Conservation (phyloP, 2,329 filamentous ascomycete genomes). For the Xylaria hypoxylon region DNA sequence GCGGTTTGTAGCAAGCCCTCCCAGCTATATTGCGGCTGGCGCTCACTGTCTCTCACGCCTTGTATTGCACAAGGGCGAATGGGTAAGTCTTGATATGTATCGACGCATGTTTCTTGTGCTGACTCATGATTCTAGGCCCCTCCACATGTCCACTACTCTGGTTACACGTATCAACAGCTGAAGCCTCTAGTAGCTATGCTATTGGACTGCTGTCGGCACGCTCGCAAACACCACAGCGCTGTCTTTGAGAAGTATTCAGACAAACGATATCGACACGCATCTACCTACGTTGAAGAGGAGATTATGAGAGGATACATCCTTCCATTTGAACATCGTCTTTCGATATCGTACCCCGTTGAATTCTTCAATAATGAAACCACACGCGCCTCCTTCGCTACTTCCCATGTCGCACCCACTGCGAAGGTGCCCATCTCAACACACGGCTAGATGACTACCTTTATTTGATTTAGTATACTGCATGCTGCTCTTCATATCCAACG, state of each 20-base stretch:
- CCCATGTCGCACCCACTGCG: slow-evolving; percentile 29
- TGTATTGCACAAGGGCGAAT: slow-evolving; percentile 90
- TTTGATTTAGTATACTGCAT: slow-evolving; percentile 1
- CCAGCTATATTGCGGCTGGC: slow-evolving; percentile 90
- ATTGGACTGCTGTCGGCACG: slow-evolving; percentile 86
- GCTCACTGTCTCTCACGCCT: slow-evolving; percentile 91
- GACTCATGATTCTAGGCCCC: slow-evolving; percentile 67
- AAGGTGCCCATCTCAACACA: slow-evolving; percentile 47
- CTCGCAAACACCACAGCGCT: slow-evolving; percentile 83
- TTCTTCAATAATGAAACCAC: slow-evolving; percentile 34
- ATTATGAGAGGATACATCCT: slow-evolving; percentile 71
- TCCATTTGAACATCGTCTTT: slow-evolving; percentile 51
- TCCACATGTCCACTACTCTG: slow-evolving; percentile 90
- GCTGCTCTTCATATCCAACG: background rate
- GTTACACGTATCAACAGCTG: slow-evolving; percentile 89
- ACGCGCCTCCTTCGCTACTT: slow-evolving; percentile 26
- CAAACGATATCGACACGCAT: slow-evolving; percentile 86
- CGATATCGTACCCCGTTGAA: slow-evolving; percentile 31
- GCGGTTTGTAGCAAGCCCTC: slow-evolving; percentile 90
- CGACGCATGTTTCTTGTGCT: slow-evolving; percentile 52
- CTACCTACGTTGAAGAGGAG: slow-evolving; percentile 81
- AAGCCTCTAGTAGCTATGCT: slow-evolving; percentile 81
- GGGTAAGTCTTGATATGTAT: slow-evolving; percentile 71
- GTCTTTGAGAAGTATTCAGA: slow-evolving; percentile 94
- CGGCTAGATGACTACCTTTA: slow-evolving; percentile 26